Evolutionary conservation across 306 rosid genomes (phyloP).

Genomic region (Cicer bijugum): DNA sequence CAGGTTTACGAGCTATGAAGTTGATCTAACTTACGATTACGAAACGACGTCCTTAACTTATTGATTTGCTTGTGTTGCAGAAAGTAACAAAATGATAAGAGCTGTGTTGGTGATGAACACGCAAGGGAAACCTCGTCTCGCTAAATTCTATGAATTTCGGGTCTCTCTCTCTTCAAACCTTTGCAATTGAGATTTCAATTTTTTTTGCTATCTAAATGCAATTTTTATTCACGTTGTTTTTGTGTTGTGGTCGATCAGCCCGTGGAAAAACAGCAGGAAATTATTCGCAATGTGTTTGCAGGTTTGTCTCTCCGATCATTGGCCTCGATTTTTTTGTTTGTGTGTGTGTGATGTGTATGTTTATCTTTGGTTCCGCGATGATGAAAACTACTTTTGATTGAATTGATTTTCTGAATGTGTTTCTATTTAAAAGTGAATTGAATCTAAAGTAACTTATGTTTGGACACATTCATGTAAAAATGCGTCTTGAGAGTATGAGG

Average conservation of each 20-base stretch:
- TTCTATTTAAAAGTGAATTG: too few relatives aligned
- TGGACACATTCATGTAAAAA: too few relatives aligned
- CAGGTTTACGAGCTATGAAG: neutral
- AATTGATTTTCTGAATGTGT: too few relatives aligned
- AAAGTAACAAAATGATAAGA: conserved; percentile 63
- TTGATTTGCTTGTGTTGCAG: conserved; percentile 27
- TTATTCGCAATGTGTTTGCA: conserved; percentile 79
- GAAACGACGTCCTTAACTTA: neutral
- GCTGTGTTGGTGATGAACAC: conserved; percentile 90
- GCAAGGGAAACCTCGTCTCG: conserved; percentile 90
- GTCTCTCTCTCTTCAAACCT: conserved; percentile 50
- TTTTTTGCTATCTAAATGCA: neutral
- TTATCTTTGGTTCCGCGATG: too few relatives aligned
- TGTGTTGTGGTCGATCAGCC: conserved; percentile 60
- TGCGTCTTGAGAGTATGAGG: too few relatives aligned
- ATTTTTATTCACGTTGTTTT: conserved; percentile 31
- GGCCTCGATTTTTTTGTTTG: neutral
- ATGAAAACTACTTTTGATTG: too few relatives aligned
- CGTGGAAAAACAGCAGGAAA: conserved; percentile 87
- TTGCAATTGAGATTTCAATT: neutral
- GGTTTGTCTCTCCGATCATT: conserved; percentile 53
- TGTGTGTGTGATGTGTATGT: neutral
- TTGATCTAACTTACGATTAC: conserved; percentile 16
- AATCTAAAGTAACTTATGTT: too few relatives aligned
- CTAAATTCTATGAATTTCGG: conserved; percentile 83